Percentiles rank a stretch among this genome's conserved stretches.
Conservation (phyloP, 257 asterid genomes). For the Solanum neorickii region DNA sequence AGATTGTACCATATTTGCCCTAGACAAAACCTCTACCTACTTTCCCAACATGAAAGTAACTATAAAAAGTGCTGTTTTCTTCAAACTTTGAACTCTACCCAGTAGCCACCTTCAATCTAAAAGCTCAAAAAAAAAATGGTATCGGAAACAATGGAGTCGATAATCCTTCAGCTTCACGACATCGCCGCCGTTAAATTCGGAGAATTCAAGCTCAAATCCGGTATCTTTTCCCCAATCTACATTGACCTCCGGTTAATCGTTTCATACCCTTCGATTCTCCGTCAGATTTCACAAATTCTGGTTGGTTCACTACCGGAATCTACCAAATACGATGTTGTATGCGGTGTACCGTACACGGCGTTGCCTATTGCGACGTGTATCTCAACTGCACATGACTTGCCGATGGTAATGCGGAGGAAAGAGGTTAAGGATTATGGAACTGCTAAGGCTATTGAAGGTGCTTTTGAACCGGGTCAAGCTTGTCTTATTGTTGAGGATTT, state of each 20-base stretch:
- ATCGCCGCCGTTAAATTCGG: constrained; percentile 96
- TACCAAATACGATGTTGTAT: constrained; percentile 53
- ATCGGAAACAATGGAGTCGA: constrained; percentile 50
- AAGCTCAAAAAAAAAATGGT: not conserved
- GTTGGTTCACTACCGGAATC: constrained; percentile 48
- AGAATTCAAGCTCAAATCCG: constrained; percentile 86
- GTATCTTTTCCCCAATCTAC: constrained; percentile 89
- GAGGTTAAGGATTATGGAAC: constrained; percentile 95
- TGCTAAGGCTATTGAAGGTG: constrained; percentile 83
- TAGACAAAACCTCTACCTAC: not conserved
- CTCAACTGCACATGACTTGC: constrained; percentile 41
- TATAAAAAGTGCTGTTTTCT: not conserved
- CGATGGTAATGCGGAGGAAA: constrained; percentile 94
- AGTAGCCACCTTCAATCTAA: not conserved
- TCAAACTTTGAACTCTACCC: not conserved
- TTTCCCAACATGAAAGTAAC: not conserved
- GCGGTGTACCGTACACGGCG: constrained; percentile 97
- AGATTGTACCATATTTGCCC: not conserved
- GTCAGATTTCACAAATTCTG: constrained; percentile 62
- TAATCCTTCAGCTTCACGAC: constrained; percentile 74
- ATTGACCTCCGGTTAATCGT: constrained; percentile 93
- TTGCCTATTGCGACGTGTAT: constrained; percentile 90
- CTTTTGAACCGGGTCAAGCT: constrained; percentile 30
- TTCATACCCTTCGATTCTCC: constrained; percentile 75
- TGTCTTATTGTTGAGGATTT: constrained; percentile 88